phyloP scores from a whole-genome alignment of 176 grass and related monocot genomes.

The Oryza meyeriana region DNA sequence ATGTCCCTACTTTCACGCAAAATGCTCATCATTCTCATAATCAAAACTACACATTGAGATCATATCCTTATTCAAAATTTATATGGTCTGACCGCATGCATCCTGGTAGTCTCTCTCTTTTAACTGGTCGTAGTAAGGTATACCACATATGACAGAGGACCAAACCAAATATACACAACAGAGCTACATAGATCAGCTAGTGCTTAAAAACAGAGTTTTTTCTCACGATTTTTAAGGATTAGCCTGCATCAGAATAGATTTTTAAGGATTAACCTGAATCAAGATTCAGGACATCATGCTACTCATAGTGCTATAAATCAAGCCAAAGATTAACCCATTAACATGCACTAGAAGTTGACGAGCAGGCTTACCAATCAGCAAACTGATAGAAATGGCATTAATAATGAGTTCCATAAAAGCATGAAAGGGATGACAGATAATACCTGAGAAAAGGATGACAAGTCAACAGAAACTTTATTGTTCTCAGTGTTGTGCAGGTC shows the following conservation, averaged over 20 bases:
- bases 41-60: neutral
- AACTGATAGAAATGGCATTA: constrained; percentile 2
- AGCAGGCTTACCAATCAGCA: neutral
- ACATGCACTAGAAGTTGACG: neutral
- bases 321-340: constrained; percentile 1
- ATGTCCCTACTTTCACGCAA: neutral
- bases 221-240: neutral
- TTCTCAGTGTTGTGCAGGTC: constrained; percentile 26
- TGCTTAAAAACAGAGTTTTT: neutral
- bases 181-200: neutral
- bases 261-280: neutral
- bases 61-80: neutral
- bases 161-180: neutral
- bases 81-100: neutral
- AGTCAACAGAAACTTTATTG: neutral
- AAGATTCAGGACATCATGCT: neutral
- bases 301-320: neutral
- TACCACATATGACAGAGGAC: neutral
- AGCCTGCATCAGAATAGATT: neutral
- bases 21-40: neutral
- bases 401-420: neutral
- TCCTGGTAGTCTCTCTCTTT: neutral
- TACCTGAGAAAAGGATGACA: constrained; percentile 41
- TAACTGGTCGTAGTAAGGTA: neutral
- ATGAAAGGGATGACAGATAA: neutral